A percentile compares a stretch with the other conserved stretches of the same genome.
Evolutionary conservation across 1,284 basidiomycete genomes (phyloP).

Genomic region (Apiotrichum mycotoxinovorans): DNA sequence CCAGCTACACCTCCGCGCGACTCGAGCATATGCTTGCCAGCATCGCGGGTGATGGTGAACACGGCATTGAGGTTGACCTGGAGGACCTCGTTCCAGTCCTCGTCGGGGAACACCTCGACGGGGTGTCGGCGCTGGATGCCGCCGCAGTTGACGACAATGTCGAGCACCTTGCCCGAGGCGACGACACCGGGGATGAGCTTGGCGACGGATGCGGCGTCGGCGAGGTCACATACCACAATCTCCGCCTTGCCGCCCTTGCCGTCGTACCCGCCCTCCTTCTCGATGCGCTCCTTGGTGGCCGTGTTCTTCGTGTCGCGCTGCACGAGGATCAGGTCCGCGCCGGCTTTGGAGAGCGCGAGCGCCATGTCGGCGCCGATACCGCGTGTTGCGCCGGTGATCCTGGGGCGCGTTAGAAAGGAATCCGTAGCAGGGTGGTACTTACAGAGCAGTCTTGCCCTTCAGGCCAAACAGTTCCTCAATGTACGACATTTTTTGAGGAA

Average conservation of each 20-base stretch:
- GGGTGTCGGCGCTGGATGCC: slow-evolving; percentile 87
- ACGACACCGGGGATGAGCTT: slow-evolving; percentile 57
- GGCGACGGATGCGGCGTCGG: slow-evolving; percentile 64
- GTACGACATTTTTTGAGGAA: slow-evolving; percentile 21
- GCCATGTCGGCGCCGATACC: slow-evolving; percentile 50
- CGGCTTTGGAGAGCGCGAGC: slow-evolving; percentile 56
- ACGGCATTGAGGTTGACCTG: slow-evolving; percentile 53
- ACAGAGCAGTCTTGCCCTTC: slow-evolving; percentile 52
- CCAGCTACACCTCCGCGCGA: slow-evolving; percentile 45
- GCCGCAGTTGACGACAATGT: slow-evolving; percentile 89
- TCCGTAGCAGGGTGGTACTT: slow-evolving; percentile 25
- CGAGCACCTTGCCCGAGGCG: slow-evolving; percentile 61
- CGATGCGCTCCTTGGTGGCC: slow-evolving; percentile 59
- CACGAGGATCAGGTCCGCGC: slow-evolving; percentile 76
- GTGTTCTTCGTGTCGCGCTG: slow-evolving; percentile 61
- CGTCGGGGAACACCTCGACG: slow-evolving; percentile 73
- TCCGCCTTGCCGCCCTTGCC: slow-evolving; percentile 47
- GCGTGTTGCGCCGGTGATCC: slow-evolving; percentile 49
- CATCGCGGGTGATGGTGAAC: slow-evolving; percentile 51
- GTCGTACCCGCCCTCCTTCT: slow-evolving; percentile 48
- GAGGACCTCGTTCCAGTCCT: slow-evolving; percentile 82
- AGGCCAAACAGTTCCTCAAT: slow-evolving; percentile 51
- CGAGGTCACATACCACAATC: slow-evolving; percentile 72
- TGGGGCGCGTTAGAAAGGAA: slow-evolving; percentile 7
- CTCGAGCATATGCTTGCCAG: slow-evolving; percentile 51